Evolutionary conservation across 176 grass and related monocot genomes (phyloP), one percentile per base, ranked within the genome.

Genomic region (Hyparrhenia diplandra): DNA sequence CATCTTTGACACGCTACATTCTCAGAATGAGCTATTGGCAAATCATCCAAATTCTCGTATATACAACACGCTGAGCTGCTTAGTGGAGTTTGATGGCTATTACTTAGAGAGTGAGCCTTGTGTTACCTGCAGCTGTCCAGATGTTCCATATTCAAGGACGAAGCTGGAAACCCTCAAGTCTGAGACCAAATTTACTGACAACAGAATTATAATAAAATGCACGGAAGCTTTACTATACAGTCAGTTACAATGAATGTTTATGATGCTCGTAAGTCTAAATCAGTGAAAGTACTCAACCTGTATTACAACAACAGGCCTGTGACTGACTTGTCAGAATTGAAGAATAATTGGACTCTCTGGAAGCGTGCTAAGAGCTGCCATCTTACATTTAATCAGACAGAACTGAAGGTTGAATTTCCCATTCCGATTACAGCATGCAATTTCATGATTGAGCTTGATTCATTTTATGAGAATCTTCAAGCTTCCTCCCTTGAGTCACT

Each of bases 371-470:
- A 98, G 84, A 93, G 92, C 55, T n/a, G 95, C 51, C 92, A 94
- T 87, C 95, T 98, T 88, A 80, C 84, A 45, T 94, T 92, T 78
- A 98, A 91, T 78, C 92, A 94, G 70, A 98, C 90, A 2, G 92
- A 98, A 82, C 81, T 98, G 60, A 98, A 98, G 84, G 90, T 98
- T 59, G 95, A 94, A 83, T 98, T 98, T 80, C 84, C 95, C 69
- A 98, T 98, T 63, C n/a, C 95, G 25, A 98, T 98, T 71, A 98
- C 92, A 77, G 88, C 95, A 57, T 98, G 95, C 82, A 98, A 98
- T 89, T 90, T 98, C 71, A 98, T 98, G 95, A 94, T 98, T 71
- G 95, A 98, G 81, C 90, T 98, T 47, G 95, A 98, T 91, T 98
- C 92, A 11, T 98, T 94, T 81, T 98, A 98, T 80, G 92, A 98